Evolutionary conservation across 1,139 yeast species (phyloP).

Genomic region (Geotrichum cucujoidarum): DNA sequence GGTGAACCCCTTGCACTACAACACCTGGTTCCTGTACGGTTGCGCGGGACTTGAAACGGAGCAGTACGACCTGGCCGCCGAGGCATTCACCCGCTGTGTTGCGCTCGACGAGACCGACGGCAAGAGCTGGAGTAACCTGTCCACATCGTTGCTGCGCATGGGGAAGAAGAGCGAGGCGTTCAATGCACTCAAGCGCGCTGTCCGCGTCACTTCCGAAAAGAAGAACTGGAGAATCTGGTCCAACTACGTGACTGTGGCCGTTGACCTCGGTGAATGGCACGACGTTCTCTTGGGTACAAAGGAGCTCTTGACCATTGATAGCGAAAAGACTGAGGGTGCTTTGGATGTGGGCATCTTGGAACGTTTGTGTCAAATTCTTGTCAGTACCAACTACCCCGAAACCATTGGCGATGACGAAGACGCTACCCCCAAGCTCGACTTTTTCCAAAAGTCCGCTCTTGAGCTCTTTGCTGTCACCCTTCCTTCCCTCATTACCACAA

Average conservation of each 20-base stretch:
- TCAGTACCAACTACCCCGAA: constrained; percentile 48
- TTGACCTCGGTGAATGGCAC: constrained; percentile 76
- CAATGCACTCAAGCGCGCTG: constrained; percentile 74
- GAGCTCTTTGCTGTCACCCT: constrained; percentile 63
- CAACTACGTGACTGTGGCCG: constrained; percentile 78
- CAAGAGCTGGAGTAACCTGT: constrained; percentile 91
- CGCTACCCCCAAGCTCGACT: constrained; percentile 22
- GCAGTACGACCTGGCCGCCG: constrained; percentile 76
- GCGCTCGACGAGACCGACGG: constrained; percentile 78
- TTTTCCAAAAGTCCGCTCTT: constrained; percentile 57
- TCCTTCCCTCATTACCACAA: constrained; percentile 65
- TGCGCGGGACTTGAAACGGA: constrained; percentile 76
- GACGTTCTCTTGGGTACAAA: constrained; percentile 74
- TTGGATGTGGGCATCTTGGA: constrained; percentile 76
- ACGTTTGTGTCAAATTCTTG: constrained; percentile 61
- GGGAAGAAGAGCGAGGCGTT: constrained; percentile 73
- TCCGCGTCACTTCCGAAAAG: constrained; percentile 56
- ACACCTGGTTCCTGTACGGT: constrained; percentile 91
- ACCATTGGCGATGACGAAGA: constrained; percentile 30
- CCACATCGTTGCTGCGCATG: constrained; percentile 65
- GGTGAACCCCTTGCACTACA: constrained; percentile 70
- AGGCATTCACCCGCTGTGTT: constrained; percentile 89
- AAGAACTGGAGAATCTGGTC: constrained; percentile 90
- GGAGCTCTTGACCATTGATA: constrained; percentile 53
- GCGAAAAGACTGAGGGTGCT: constrained; percentile 56